These are phyloP conservation scores for Thelonectria blattea DNA, from an alignment of 2,329 filamentous ascomycete genomes.

Conservation along the genomic window DNA sequence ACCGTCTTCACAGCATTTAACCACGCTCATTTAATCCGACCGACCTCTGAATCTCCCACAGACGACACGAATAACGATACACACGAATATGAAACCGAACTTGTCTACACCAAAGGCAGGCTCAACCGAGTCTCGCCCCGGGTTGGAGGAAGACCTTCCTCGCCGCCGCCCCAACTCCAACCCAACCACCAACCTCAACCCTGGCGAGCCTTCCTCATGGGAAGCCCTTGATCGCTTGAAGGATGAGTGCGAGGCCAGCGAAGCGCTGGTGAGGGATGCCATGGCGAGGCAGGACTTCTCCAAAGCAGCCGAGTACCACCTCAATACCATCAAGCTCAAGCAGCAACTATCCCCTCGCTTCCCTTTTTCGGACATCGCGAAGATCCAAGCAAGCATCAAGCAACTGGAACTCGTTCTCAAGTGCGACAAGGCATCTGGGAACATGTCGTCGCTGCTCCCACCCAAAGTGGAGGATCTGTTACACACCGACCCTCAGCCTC, in stretches of 20 bases:
- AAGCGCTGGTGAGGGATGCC: conserved; percentile 5
- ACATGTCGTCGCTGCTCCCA: neutral
- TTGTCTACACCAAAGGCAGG: neutral
- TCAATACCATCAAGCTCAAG: conserved; percentile 2
- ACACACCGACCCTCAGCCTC: neutral
- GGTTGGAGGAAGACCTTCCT: neutral
- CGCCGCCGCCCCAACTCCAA: neutral
- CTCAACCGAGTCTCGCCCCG: neutral
- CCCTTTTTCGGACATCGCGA: neutral
- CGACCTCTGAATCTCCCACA: neutral
- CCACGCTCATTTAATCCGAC: neutral
- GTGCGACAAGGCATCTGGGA: neutral
- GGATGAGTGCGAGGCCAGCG: conserved; percentile 5
- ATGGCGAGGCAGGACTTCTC: neutral
- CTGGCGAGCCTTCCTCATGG: neutral
- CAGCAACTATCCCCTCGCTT: neutral
- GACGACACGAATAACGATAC: neutral
- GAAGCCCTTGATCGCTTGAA: conserved; percentile 1
- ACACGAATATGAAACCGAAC: neutral
- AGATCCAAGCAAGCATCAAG: neutral
- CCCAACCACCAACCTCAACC: neutral
- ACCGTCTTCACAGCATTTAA: neutral
- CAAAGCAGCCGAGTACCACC: conserved; percentile 5
- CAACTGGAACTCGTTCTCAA: neutral
- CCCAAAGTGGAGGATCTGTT: neutral